phyloP scores from a whole-genome alignment of 441 rosid species.

The Codiaeum variegatum region DNA sequence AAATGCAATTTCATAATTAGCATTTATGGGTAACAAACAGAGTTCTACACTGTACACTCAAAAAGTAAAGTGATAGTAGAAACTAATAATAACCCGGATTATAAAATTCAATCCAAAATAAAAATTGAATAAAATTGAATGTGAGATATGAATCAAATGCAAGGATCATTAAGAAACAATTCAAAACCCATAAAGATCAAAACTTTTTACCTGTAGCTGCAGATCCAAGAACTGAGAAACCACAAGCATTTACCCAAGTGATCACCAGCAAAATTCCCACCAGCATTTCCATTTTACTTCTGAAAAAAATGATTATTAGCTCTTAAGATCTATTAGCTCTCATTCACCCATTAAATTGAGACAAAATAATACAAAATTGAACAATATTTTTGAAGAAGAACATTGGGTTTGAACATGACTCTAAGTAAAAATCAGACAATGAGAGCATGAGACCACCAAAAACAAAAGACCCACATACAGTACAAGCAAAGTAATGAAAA shows the following conservation, averaged over 20 bases:
- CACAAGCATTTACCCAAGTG: constrained; percentile 20
- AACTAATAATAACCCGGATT: constrained; percentile 20
- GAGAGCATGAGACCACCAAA: constrained; percentile 4
- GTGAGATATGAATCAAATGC: not conserved
- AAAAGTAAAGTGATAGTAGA: constrained; percentile 4
- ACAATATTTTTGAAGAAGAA: constrained; percentile 17
- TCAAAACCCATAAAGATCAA: constrained; percentile 13
- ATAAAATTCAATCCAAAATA: constrained; percentile 14
- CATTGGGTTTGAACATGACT: constrained; percentile 20
- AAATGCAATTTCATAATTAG: constrained; percentile 13
- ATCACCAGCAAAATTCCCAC: constrained; percentile 32
- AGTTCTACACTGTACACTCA: constrained; percentile 11
- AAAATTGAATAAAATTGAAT: constrained; percentile 15
- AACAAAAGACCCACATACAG: constrained; percentile 33
- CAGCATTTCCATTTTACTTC: constrained; percentile 36
- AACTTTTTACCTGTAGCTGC: constrained; percentile 54
- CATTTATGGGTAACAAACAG: constrained; percentile 7
- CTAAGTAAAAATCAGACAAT: constrained; percentile 25
- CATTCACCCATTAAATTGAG: constrained; percentile 17
- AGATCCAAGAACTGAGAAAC: constrained; percentile 41
- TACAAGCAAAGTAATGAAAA: constrained; percentile 24
- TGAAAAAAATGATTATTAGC: constrained; percentile 15
- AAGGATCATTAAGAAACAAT: constrained; percentile 18
- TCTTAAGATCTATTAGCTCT: constrained; percentile 29
- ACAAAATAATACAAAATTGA: constrained; percentile 22